Evolutionary conservation across 805 yeast genomes (phyloP), one percentile per base, ranked within the genome.

Genomic region (Candida silvatica): DNA sequence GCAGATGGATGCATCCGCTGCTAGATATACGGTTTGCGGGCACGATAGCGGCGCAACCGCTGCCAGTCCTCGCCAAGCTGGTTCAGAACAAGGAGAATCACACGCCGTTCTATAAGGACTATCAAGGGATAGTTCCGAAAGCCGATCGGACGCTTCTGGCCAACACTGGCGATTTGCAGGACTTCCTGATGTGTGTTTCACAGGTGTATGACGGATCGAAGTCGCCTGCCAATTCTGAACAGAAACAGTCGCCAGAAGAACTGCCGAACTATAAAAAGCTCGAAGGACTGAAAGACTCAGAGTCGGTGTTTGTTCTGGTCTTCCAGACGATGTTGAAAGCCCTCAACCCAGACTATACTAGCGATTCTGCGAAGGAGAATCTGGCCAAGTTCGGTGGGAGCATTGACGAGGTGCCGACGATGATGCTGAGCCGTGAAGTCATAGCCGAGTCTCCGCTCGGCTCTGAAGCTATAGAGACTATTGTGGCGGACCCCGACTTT

Each of bases 221-320:
- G n/a, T n/a, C n/a, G n/a, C n/a, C 12, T 23, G 29, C 24, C 24
- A 22, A 22, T 7, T 8, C 7, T 12, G 24, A 8, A 22, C 7
- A 22, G 12, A 12, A 22, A 12, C 7, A 22, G 24, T 22, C 24
- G 24, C 24, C 12, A 22, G 11, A 22, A 26, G 16, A 16, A 14
- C 29, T 12, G n/a, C 16, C 16, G 29, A 26, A 14, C 16, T 28
- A 35, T 7, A 34, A 42, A 5, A 36, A 31, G 6, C 34, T 37
- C 29, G 34, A 48, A 38, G 32, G 40, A 29, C 8, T 53, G 19
- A 37, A 32, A 6, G 52, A 52, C 27, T 36, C 45, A 5, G 59
- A 54, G 33, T 44, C 56, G 19, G 50, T 48, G 4, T 28, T 54
- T 20, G 43, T 46, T 16, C 28, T 52, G 15, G 36, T 51, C 8